Percentiles rank a stretch among this genome's conserved stretches.
These are phyloP conservation scores for Acorus calamus DNA, from an alignment of 106 monocot genomes.

Conservation along the genomic window DNA sequence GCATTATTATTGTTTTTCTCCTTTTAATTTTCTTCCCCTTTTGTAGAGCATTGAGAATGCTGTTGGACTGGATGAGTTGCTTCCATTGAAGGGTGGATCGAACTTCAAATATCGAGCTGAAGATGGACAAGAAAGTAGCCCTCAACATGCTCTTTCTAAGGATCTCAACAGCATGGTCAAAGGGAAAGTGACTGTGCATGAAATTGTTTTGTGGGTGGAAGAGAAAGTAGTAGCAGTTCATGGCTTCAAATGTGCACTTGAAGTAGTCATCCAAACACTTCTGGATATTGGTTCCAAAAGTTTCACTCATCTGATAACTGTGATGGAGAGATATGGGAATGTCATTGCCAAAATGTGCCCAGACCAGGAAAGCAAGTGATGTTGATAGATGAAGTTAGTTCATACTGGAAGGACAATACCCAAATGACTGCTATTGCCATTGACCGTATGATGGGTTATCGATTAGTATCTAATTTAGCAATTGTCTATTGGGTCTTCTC, in stretches of 20 bases:
- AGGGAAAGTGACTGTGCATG: conserved; percentile 43
- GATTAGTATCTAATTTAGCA: conserved; percentile 73
- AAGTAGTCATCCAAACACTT: conserved; percentile 78
- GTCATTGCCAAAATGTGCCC: conserved; percentile 54
- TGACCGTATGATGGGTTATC: conserved; percentile 89
- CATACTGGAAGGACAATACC: conserved; percentile 78
- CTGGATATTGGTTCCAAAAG: conserved; percentile 96
- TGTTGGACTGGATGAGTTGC: conserved; percentile 55
- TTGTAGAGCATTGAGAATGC: conserved; percentile 79
- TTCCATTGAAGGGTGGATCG: conserved; percentile 70
- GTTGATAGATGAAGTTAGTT: conserved; percentile 67
- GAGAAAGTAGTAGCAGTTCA: conserved; percentile 49
- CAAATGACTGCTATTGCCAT: conserved; percentile 83
- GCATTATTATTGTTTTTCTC: background rate
- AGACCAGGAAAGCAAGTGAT: conserved; percentile 42
- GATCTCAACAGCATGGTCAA: conserved; percentile 62
- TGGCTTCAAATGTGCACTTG: conserved; percentile 46
- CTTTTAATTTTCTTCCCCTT: background rate
- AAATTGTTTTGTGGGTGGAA: conserved; percentile 67
- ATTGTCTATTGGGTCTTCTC: conserved; percentile 92
- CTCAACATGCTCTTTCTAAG: conserved; percentile 35
- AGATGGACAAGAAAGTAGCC: conserved; percentile 27
- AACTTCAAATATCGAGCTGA: conserved; percentile 49
- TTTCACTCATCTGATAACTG: conserved; percentile 90
- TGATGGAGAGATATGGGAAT: conserved; percentile 85